Base-by-base conservation (phyloP, 2,329 filamentous ascomycete species). In the Fusarium robinianum region DNA sequence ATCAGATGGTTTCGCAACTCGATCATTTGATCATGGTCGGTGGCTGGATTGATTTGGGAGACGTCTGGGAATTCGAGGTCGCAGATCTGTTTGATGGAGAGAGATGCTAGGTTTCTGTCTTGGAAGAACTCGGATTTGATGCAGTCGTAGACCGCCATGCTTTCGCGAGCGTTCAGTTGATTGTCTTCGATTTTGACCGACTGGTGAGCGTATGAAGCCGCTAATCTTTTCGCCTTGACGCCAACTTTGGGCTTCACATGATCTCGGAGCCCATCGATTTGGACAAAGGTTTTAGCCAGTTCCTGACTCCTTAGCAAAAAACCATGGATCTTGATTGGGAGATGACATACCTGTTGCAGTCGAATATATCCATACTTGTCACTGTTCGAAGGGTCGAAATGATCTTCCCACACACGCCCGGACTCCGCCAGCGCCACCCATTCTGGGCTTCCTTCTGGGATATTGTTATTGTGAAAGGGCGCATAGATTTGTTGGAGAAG, bases 171-270 rank as follows among this genome's bases (percentile, higher is more conserved):
- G 3, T 5, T 6, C 6, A 46, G 31, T 3, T 8, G 18, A 11
- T 41, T 46, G n/a, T 41, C 30, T n/a, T 40, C 43, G 17, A 46
- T 41, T 10, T 21, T 9, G 11, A 46, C 43, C 5, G 36, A 41
- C 15, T 46, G 43, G 19, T 41, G 31, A 10, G 43, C 43, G 16
- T 35, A 46, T 7, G 35, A 35, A 14, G 30, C 18, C 5, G 16
- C 18, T 8, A 41, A 17, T 12, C 11, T 26, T n/a, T 45, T 23
- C 3, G 27, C 15, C 4, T 16, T 21, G 11, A 16, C 27, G 10
- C 10, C 8, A 16, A 17, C 8, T 3, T 27, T 22, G 11, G 16
- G 9, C 8, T 34, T 45, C 34, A 40, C 14, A 21, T 12, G 30
- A n/a, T 26, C 17, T 11, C 30, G 39, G 3, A 45, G 4, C 1